Conservation (phyloP, 352 stramenopile genomes). For the Phytophthora pinifolia region DNA sequence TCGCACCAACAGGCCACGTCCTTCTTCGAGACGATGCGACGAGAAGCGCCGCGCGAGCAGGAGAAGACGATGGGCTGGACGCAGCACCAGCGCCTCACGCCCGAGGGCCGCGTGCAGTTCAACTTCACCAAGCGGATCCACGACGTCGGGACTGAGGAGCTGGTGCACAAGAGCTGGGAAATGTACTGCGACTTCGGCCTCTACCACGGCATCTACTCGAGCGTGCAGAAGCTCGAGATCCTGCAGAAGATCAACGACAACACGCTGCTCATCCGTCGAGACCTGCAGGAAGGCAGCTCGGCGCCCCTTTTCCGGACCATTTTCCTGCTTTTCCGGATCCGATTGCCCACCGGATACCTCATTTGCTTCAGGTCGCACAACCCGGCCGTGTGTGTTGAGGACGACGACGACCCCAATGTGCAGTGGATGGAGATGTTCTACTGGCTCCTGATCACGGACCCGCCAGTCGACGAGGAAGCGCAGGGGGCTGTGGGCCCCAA, state of each 20-base stretch:
- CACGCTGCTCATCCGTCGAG: slow-evolving; percentile 69
- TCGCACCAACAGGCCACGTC: slow-evolving; percentile 66
- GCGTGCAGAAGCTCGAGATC: slow-evolving; percentile 78
- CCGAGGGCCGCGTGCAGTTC: slow-evolving; percentile 69
- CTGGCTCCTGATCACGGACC: slow-evolving; percentile 72
- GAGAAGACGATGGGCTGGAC: slow-evolving; percentile 85
- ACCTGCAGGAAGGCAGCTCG: slow-evolving; percentile 60
- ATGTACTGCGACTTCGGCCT: slow-evolving; percentile 82
- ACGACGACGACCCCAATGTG: slow-evolving; percentile 62
- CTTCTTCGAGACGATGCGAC: slow-evolving; percentile 67
- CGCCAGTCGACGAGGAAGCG: slow-evolving; percentile 18
- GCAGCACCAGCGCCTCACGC: slow-evolving; percentile 66
- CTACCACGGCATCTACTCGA: slow-evolving; percentile 79
- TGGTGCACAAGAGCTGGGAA: slow-evolving; percentile 75
- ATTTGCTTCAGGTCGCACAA: slow-evolving; percentile 78
- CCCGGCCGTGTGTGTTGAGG: slow-evolving; percentile 46
- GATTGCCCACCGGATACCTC: slow-evolving; percentile 54
- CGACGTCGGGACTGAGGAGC: slow-evolving; percentile 57
- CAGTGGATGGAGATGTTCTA: slow-evolving; percentile 85
- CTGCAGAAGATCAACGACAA: slow-evolving; percentile 78
- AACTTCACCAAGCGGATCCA: slow-evolving; percentile 79
- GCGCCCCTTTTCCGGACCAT: slow-evolving; percentile 76
- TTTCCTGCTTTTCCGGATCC: slow-evolving; percentile 74
- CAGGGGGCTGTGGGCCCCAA: slow-evolving; percentile 15
- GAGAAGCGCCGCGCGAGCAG: slow-evolving; percentile 19